Percentiles rank a stretch among this genome's conserved stretches.
Conservation (phyloP, 805 yeast species). For the Metschnikowia cubensis region DNA sequence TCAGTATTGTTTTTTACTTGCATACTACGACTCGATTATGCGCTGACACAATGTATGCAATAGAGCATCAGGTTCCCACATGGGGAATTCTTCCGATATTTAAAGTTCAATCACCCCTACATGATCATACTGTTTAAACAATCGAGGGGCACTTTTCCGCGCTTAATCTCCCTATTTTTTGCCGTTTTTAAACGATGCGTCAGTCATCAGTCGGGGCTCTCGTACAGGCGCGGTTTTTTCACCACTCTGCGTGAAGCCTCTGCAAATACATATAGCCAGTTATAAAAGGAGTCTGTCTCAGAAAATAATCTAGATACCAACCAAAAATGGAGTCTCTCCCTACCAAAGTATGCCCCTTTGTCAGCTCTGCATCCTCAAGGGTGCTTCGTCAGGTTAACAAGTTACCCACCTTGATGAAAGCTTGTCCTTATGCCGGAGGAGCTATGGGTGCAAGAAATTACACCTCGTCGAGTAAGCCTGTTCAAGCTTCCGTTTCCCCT, state of each 20-base stretch:
- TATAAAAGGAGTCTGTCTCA: not conserved
- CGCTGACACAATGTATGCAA: too few species aligned
- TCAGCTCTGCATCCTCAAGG: slow-evolving; percentile 56
- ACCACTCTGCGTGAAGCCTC: not conserved
- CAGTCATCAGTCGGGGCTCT: not conserved
- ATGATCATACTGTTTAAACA: too few species aligned
- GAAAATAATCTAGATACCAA: not conserved
- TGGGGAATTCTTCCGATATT: too few species aligned
- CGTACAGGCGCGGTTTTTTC: not conserved
- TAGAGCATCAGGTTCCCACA: too few species aligned
- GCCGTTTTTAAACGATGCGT: not conserved
- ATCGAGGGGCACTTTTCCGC: not conserved
- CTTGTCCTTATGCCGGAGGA: slow-evolving; percentile 89
- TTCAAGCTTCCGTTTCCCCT: slow-evolving; percentile 41
- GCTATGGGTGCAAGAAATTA: slow-evolving; percentile 54
- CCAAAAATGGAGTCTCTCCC: slow-evolving; percentile 72
- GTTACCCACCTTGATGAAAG: slow-evolving; percentile 42
- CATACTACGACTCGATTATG: too few species aligned
- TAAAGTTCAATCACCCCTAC: too few species aligned
- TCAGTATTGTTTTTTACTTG: too few species aligned
- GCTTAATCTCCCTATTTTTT: not conserved
- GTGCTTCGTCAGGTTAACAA: slow-evolving; percentile 56
- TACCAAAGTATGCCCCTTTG: slow-evolving; percentile 78
- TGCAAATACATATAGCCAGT: too few species aligned
- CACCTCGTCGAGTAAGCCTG: slow-evolving; percentile 45